Evolutionary conservation across 495 filamentous ascomycete species (phyloP).

Genomic region (Bacidia gigantensis): DNA sequence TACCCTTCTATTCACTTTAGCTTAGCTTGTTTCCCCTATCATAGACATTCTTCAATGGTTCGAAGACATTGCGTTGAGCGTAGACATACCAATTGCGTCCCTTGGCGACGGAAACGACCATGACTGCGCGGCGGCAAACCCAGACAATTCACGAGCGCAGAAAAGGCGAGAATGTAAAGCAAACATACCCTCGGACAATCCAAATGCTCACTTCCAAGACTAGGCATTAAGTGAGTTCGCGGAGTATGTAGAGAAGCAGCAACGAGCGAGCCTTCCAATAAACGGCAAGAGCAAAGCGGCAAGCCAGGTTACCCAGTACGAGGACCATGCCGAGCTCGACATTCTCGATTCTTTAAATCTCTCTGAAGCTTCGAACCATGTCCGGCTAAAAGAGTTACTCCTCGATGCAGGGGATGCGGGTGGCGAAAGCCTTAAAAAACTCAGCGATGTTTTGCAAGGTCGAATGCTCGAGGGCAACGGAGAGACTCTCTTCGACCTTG

Average conservation of each 20-base stretch:
- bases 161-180: constrained; percentile 57
- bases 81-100: not conserved
- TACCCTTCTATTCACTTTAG: not conserved
- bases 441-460: constrained; percentile 46
- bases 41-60: constrained; percentile 1
- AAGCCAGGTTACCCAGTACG: constrained; percentile 30
- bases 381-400: constrained; percentile 63
- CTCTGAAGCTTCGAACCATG: constrained; percentile 54
- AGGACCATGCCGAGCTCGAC: constrained; percentile 82
- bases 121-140: constrained; percentile 44
- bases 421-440: constrained; percentile 44
- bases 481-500: constrained; percentile 83
- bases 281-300: constrained; percentile 26
- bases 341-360: constrained; percentile 81
- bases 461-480: constrained; percentile 77
- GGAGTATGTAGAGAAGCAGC: constrained; percentile 93
- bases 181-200: not conserved
- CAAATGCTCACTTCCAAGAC: not conserved
- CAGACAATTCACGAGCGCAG: constrained; percentile 60
- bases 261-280: constrained; percentile 47
- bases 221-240: constrained; percentile 93
- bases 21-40: no score
- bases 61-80: not conserved
- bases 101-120: constrained; percentile 18
- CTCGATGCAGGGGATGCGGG: constrained; percentile 46